These are phyloP conservation scores for Alternaria dauci DNA, from an alignment of 2,329 filamentous ascomycete genomes.

Conservation along the genomic window DNA sequence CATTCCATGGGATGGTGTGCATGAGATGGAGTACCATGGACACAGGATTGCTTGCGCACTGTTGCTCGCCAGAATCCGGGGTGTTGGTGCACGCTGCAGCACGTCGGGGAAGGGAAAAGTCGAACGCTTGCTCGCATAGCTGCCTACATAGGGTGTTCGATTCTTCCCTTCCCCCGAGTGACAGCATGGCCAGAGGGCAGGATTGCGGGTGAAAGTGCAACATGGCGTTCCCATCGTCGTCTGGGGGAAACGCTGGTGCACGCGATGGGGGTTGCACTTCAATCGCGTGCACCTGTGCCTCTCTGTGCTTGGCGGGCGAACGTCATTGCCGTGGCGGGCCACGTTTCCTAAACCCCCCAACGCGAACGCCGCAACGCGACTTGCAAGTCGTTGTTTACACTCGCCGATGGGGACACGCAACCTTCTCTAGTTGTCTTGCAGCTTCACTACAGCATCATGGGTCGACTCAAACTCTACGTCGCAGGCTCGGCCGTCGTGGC, in stretches of 20 bases:
- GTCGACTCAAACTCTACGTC: conserved; percentile 47
- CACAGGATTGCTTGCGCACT: background rate
- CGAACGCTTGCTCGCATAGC: too few species aligned
- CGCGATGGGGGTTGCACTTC: background rate
- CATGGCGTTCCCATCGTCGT: too few species aligned
- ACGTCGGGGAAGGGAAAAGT: background rate
- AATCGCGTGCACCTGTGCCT: too few species aligned
- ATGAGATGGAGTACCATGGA: background rate
- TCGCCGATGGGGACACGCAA: conserved; percentile 25
- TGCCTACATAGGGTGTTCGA: too few species aligned
- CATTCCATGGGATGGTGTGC: background rate
- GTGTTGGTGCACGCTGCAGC: background rate
- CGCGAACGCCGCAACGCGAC: conserved; percentile 24
- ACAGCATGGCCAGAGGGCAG: too few species aligned
- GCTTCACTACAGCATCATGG: conserved; percentile 33
- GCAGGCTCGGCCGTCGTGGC: conserved; percentile 80
- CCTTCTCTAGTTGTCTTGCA: conserved; percentile 16
- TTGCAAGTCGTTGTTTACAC: conserved; percentile 12
- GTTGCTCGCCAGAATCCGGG: background rate
- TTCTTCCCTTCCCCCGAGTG: too few species aligned
- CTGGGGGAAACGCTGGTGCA: background rate
- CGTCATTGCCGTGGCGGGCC: conserved; percentile 13
- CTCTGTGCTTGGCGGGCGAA: conserved; percentile 2
- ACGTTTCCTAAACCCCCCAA: conserved; percentile 19
- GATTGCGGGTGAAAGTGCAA: too few species aligned